Conservation (phyloP, 352 stramenopile genomes). For the Halophytophthora polymorphica region DNA sequence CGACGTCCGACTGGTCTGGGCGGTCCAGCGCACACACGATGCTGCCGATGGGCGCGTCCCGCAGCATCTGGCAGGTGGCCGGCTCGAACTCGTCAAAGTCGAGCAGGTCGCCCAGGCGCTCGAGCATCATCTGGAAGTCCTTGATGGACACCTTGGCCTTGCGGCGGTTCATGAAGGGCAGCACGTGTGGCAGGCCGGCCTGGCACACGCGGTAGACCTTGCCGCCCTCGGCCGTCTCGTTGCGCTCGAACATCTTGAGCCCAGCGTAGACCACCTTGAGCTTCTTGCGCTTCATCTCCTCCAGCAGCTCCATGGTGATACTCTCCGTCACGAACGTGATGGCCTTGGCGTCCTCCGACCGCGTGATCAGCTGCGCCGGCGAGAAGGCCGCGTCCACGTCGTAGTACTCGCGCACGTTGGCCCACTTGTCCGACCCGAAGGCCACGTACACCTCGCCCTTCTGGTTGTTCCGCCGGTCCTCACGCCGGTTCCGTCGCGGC, state of each 20-base stretch:
- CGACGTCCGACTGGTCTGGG: slow-evolving; percentile 52
- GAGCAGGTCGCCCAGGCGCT: slow-evolving; percentile 76
- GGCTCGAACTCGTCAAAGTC: slow-evolving; percentile 83
- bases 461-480: slow-evolving; percentile 46
- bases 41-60: slow-evolving; percentile 64
- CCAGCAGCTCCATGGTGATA: slow-evolving; percentile 76
- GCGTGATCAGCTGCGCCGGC: slow-evolving; percentile 77
- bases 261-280: slow-evolving; percentile 90
- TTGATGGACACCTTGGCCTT: slow-evolving; percentile 57
- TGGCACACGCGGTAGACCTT: slow-evolving; percentile 90
- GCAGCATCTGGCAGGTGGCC: slow-evolving; percentile 42
- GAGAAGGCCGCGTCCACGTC: slow-evolving; percentile 66
- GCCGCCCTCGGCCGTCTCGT: slow-evolving; percentile 59
- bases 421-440: slow-evolving; percentile 57
- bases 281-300: slow-evolving; percentile 85
- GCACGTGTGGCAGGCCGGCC: slow-evolving; percentile 77
- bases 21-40: slow-evolving; percentile 71
- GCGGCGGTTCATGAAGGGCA: slow-evolving; percentile 76
- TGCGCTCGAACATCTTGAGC: slow-evolving; percentile 92
- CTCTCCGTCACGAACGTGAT: slow-evolving; percentile 85
- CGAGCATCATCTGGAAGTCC: slow-evolving; percentile 86
- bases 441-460: slow-evolving; percentile 77
- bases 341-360: slow-evolving; percentile 83
- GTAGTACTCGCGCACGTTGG: slow-evolving; percentile 76
- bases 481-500: slow-evolving; percentile 29